Conservation (phyloP, 2,329 filamentous ascomycete genomes). For the Alternaria consortialis region DNA sequence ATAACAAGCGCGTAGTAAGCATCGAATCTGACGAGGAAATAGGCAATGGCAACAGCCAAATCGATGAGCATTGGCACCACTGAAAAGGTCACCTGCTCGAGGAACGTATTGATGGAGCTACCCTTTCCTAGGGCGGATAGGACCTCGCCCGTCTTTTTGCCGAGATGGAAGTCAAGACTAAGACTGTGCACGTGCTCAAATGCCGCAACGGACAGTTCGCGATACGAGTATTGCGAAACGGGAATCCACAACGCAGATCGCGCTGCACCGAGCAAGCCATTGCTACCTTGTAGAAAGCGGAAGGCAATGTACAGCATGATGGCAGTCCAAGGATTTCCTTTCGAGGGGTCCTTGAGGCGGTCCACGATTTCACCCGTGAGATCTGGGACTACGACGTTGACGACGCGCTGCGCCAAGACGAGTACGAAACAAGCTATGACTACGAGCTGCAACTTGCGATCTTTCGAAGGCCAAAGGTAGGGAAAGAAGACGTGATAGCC, state of each 20-base stretch:
- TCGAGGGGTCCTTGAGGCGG: conserved; percentile 65
- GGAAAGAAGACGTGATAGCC: conserved; percentile 95
- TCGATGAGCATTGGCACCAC: conserved; percentile 95
- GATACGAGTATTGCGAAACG: conserved; percentile 95
- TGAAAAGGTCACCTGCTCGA: conserved; percentile 96
- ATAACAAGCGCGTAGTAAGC: conserved; percentile 91
- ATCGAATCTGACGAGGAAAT: conserved; percentile 81
- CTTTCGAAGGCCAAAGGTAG: conserved; percentile 93
- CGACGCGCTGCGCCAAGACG: conserved; percentile 78
- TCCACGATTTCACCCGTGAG: conserved; percentile 85
- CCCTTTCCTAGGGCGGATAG: conserved; percentile 96
- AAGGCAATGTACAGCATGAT: conserved; percentile 81
- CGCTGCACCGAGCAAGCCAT: conserved; percentile 83
- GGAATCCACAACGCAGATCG: conserved; percentile 93
- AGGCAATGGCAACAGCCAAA: conserved; percentile 82
- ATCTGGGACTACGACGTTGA: conserved; percentile 86
- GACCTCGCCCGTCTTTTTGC: conserved; percentile 96
- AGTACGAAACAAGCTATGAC: conserved; percentile 85
- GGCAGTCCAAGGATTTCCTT: conserved; percentile 73
- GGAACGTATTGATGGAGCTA: conserved; percentile 92
- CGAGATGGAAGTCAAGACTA: conserved; percentile 94
- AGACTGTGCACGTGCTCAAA: conserved; percentile 97
- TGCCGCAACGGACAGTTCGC: conserved; percentile 89
- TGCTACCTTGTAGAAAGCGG: conserved; percentile 85
- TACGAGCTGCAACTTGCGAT: conserved; percentile 75